A percentile compares a stretch with the other conserved stretches of the same genome.
Evolutionary conservation across 2,329 filamentous ascomycete species (phyloP).

Genomic region (Fusarium sp.): DNA sequence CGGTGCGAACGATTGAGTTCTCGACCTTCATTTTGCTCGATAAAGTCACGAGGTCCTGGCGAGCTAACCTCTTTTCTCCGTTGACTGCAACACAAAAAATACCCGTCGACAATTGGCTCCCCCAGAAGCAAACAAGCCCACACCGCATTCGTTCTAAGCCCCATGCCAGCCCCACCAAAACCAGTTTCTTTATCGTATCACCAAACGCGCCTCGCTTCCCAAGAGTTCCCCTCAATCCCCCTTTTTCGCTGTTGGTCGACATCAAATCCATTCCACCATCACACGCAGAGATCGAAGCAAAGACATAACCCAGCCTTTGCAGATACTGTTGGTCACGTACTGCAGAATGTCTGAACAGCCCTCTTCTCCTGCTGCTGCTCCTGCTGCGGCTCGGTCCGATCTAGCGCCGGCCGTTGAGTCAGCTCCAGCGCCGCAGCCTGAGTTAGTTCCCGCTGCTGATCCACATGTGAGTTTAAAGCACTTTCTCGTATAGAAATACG

Average conservation of each 20-base stretch:
- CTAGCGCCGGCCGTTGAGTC: constrained; percentile 18
- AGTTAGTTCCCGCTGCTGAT: constrained; percentile 31
- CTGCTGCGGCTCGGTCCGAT: constrained; percentile 20
- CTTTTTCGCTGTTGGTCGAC: not conserved
- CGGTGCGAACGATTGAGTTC: not conserved
- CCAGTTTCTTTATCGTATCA: not conserved
- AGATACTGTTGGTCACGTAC: not conserved
- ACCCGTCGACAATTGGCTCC: not conserved
- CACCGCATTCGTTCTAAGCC: not conserved
- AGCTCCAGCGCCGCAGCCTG: constrained; percentile 22
- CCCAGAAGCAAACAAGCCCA: not conserved
- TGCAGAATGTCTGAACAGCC: constrained; percentile 15
- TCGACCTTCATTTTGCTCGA: not conserved
- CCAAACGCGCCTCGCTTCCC: not conserved
- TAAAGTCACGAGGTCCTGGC: no score
- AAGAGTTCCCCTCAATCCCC: not conserved
- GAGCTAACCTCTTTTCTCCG: no score
- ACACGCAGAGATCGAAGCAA: not conserved
- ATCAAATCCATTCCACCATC: not conserved
- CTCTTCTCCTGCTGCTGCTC: not conserved
- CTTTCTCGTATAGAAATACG: not conserved
- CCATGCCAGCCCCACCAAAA: not conserved
- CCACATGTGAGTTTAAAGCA: constrained; percentile 10
- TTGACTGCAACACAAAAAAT: not conserved
- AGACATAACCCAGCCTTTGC: not conserved